Base-by-base conservation (phyloP, 306 rosid species). In the Quillaja saponaria region DNA sequence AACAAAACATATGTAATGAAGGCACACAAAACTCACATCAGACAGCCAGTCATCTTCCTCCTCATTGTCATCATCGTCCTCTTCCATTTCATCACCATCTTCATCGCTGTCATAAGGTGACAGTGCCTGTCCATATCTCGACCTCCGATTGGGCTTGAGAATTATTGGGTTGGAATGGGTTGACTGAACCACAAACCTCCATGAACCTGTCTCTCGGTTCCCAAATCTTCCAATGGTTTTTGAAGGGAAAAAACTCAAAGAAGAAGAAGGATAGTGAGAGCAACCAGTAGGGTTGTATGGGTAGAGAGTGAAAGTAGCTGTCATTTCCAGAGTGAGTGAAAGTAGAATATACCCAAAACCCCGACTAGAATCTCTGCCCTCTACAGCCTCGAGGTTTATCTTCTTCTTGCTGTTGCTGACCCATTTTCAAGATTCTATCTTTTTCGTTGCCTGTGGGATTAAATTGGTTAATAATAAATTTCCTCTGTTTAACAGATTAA, bases 261-360 rank as follows among this genome's bases (percentile, higher is more conserved):
- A 69, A 46, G 37, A 15, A 15, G 78, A 52, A 56, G 85, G 31
- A 41, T 67, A 13, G 8, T 33, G 55, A 58, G 46, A 20, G 51
- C 63, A 58, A 37, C 49, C 25, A 5, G 73, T 6, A 11, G 84
- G 66, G 59, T 77, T 76, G 69, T 66, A 66, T 34, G 75, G 73
- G 61, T 59, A 76, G 39, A 75, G 82, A 45, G 79, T 50, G 41
- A 65, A 58, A 20, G 65, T n/a, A 25, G 72, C 12, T 18, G 77
- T 73, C 97, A 90, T 90, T 62, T 47, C 20, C 6, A 19, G 3
- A 69, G 45, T 34, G 5, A 18, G 40, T 28, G 56, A 58, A 8
- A 59, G 51, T 58, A 69, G 95, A 85, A 88, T 86, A 86, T 84
- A 76, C 95, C 61, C 68, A 80, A 88, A 88, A 84, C 96, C 96